A percentile compares a stretch with the other conserved stretches of the same genome.
Conservation (phyloP, 208 protist species). For the Leishmania guyanensis region DNA sequence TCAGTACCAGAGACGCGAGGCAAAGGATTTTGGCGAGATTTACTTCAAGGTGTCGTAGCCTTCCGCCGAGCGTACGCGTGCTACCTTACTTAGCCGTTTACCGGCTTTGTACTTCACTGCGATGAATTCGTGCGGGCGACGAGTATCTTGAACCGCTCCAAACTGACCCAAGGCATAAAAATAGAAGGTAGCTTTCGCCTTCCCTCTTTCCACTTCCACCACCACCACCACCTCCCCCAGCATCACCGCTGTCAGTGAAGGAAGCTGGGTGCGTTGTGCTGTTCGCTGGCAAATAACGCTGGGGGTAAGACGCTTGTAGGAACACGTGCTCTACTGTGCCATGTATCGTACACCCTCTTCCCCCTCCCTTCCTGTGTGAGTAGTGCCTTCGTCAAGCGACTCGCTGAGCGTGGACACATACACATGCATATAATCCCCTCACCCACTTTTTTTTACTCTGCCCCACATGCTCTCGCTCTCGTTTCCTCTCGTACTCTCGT, state of each 20-base stretch:
- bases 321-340: constrained; percentile 9
- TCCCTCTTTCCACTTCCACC: neutral
- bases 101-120: constrained; percentile 5
- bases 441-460: neutral
- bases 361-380: neutral
- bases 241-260: neutral
- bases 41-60: constrained; percentile 40
- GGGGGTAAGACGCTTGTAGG: constrained; percentile 5
- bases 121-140: neutral
- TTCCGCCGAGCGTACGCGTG: neutral
- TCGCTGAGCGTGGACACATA: neutral
- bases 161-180: neutral
- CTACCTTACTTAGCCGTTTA: neutral
- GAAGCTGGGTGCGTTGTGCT: neutral
- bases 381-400: neutral
- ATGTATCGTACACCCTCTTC: constrained; percentile 4
- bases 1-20: constrained; percentile 43
- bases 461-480: neutral
- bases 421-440: neutral
- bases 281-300: constrained; percentile 9
- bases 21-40: constrained; percentile 29
- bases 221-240: too few relatives aligned
- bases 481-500: neutral
- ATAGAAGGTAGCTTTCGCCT: neutral
- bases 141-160: constrained; percentile 11